phyloP scores from a whole-genome alignment of 2,329 filamentous ascomycete species.

The Calonectria hawksworthii region DNA sequence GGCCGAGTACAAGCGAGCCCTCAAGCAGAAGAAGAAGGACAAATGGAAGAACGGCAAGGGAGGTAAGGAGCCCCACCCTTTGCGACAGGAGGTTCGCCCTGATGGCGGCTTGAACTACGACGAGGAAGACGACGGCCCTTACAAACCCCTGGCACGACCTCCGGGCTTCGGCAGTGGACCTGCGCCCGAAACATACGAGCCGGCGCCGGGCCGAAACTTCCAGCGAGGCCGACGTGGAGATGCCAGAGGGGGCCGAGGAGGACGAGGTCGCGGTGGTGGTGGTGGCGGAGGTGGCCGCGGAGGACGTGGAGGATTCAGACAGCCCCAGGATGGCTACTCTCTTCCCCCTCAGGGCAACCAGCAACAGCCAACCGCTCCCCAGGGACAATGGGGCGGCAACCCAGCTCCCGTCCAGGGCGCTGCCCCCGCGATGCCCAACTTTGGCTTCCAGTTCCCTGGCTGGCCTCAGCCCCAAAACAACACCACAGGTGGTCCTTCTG shows the following conservation, averaged over 20 bases:
- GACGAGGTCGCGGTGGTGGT: conserved; percentile 58
- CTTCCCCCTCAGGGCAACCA: conserved; percentile 54
- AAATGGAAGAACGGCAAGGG: conserved; percentile 58
- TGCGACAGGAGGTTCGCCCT: conserved; percentile 56
- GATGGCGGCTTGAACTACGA: conserved; percentile 74
- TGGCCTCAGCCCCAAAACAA: conserved; percentile 55
- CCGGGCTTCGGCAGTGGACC: conserved; percentile 70
- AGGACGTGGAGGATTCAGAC: conserved; percentile 52
- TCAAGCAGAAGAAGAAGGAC: conserved; percentile 76
- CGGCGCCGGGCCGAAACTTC: conserved; percentile 48
- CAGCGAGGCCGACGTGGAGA: conserved; percentile 60
- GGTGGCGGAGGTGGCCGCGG: conserved; percentile 52
- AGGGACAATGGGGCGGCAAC: conserved; percentile 32
- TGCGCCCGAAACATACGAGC: conserved; percentile 55
- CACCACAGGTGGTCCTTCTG: conserved; percentile 49
- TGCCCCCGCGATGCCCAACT: conserved; percentile 49
- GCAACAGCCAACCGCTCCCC: conserved; percentile 50
- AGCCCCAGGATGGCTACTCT: conserved; percentile 58
- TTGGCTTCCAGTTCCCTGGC: conserved; percentile 60
- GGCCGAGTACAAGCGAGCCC: conserved; percentile 79
- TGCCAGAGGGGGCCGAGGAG: conserved; percentile 57
- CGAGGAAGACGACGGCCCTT: conserved; percentile 77
- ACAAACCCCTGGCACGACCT: conserved; percentile 79
- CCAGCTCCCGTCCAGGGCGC: conserved; percentile 35
- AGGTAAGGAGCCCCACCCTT: conserved; percentile 55